phyloP scores from a whole-genome alignment of 768 basidiomycete genomes.

The Cystofilobasidium macerans region DNA sequence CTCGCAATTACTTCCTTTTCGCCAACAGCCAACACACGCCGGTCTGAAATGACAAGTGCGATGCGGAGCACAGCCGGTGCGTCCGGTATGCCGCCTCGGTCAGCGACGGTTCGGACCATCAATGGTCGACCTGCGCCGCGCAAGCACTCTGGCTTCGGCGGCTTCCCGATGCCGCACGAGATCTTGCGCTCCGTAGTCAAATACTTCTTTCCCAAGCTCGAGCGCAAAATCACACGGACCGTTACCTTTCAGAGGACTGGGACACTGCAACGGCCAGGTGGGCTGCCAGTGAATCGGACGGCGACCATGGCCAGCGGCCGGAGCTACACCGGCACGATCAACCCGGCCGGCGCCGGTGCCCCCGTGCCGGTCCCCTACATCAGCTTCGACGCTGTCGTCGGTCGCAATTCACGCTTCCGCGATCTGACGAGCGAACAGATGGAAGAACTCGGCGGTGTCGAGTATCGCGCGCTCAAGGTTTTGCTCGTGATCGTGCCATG shows the following conservation, averaged over 20 bases:
- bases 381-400: constrained; percentile 72
- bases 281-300: constrained; percentile 66
- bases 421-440: constrained; percentile 63
- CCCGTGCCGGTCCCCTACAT: constrained; percentile 59
- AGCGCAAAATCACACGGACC: constrained; percentile 53
- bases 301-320: constrained; percentile 41
- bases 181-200: constrained; percentile 45
- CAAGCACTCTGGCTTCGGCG: constrained; percentile 36
- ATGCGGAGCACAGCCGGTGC: constrained; percentile 9
- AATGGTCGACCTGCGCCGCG: constrained; percentile 22
- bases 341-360: constrained; percentile 32
- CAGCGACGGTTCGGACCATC: constrained; percentile 33
- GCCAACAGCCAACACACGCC: constrained; percentile 6
- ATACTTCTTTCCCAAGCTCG: constrained; percentile 54
- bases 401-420: constrained; percentile 55
- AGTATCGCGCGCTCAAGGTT: constrained; percentile 72
- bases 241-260: constrained; percentile 64
- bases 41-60: constrained; percentile 15
- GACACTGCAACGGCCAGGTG: constrained; percentile 49
- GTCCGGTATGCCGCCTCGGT: constrained; percentile 32
- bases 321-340: constrained; percentile 23
- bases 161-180: constrained; percentile 38
- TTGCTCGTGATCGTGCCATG: constrained; percentile 66
- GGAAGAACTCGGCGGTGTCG: constrained; percentile 86
- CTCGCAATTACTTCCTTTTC: not conserved